Percentiles rank a stretch among this genome's conserved stretches.
Conservation (phyloP, 441 rosid species). For the Euphorbia celastroides region DNA sequence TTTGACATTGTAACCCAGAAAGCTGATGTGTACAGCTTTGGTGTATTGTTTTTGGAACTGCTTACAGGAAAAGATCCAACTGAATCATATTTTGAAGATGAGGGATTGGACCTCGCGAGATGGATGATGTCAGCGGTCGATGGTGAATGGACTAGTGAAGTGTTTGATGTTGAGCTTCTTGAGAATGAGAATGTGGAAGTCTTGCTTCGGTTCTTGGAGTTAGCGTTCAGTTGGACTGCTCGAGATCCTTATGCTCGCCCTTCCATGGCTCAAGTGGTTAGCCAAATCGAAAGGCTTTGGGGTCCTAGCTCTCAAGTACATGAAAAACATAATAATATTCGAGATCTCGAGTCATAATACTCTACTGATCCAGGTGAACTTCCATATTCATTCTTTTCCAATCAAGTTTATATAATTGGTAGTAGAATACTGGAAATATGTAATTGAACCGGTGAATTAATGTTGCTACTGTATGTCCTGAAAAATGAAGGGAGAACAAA, state of each 20-base stretch:
- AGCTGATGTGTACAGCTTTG: constrained; percentile 92
- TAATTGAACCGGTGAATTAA: too few species aligned
- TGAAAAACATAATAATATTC: too few species aligned
- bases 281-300: too few species aligned
- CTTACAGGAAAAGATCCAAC: constrained; percentile 88
- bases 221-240: constrained; percentile 68
- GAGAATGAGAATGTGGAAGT: constrained; percentile 58
- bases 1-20: constrained; percentile 78
- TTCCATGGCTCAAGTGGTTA: constrained; percentile 34
- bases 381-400: too few species aligned
- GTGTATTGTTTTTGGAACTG: constrained; percentile 75
- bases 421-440: too few species aligned
- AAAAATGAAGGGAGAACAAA: too few species aligned
- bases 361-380: too few species aligned
- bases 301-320: too few species aligned
- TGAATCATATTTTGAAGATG: constrained; percentile 61
- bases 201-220: constrained; percentile 71
- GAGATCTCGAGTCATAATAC: too few species aligned
- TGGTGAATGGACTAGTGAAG: constrained; percentile 85
- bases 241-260: constrained; percentile 88
- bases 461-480: too few species aligned
- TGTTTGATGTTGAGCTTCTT: constrained; percentile 79
- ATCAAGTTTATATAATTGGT: too few species aligned
- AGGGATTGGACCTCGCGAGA: constrained; percentile 82
- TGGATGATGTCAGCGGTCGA: constrained; percentile 80